Conservation (phyloP, 2,329 filamentous ascomycete species). For the Diaporthe australafricana region DNA sequence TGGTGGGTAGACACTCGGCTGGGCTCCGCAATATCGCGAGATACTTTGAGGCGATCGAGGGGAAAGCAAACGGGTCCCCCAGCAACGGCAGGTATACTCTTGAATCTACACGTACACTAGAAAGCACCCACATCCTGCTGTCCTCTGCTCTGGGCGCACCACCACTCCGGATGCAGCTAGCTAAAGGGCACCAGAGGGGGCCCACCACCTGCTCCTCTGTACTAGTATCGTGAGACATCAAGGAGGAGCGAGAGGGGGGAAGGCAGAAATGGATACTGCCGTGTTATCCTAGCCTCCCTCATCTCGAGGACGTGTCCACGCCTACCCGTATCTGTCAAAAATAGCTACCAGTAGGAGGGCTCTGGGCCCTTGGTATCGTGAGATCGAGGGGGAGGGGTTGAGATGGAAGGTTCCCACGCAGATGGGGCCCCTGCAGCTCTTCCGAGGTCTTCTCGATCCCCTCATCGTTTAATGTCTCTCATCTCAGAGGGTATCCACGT, state of each 20-base stretch:
- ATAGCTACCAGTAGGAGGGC: conserved; percentile 7
- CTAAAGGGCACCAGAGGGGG: neutral
- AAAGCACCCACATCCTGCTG: neutral
- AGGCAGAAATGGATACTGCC: neutral
- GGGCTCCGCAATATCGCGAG: conserved; percentile 17
- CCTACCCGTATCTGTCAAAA: neutral
- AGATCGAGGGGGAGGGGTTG: conserved; percentile 13
- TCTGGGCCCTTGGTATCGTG: conserved; percentile 14
- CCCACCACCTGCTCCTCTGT: conserved; percentile 14
- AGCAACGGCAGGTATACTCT: neutral
- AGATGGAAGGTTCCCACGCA: conserved; percentile 18
- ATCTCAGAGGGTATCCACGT: conserved; percentile 10
- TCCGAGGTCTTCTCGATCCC: neutral
- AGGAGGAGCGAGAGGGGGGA: neutral
- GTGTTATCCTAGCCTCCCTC: conserved; percentile 7
- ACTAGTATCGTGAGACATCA: conserved; percentile 21
- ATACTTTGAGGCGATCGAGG: conserved; percentile 20
- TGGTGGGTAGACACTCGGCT: conserved; percentile 8
- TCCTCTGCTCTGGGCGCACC: neutral
- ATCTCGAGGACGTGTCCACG: neutral
- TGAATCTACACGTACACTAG: neutral
- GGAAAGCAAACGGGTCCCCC: neutral
- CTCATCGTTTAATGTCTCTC: neutral
- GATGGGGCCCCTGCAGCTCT: conserved; percentile 21
- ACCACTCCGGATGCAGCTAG: conserved; percentile 11